These are phyloP conservation scores for Saturnispora besseyi DNA, from an alignment of 805 yeast genomes.

Conservation along the genomic window DNA sequence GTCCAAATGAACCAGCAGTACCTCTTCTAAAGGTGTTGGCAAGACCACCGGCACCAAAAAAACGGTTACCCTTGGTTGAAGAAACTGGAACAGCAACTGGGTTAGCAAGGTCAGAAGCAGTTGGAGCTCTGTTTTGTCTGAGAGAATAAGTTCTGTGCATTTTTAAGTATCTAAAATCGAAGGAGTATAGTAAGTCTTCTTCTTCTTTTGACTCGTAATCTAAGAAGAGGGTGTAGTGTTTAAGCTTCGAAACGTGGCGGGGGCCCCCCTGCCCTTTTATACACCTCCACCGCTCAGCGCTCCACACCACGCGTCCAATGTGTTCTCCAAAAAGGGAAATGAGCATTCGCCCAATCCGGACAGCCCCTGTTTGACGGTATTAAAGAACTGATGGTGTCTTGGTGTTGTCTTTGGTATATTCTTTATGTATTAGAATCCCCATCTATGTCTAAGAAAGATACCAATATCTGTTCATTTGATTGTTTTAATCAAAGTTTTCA, in stretches of 20 bases:
- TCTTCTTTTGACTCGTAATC: too few species aligned
- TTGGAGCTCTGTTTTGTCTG: conserved; percentile 72
- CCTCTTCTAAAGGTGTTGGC: conserved; percentile 44
- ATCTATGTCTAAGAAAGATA: too few species aligned
- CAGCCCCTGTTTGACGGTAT: not conserved
- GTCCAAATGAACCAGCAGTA: conserved; percentile 73
- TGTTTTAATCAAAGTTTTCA: too few species aligned
- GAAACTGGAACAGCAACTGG: conserved; percentile 79
- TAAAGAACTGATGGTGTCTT: too few species aligned
- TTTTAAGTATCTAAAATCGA: conserved; percentile 6
- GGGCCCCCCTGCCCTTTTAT: conserved; percentile 2
- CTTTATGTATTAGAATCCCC: too few species aligned
- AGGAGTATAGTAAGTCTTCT: not conserved
- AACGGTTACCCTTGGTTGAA: conserved; percentile 48
- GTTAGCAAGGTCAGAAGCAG: conserved; percentile 69
- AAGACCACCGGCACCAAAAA: conserved; percentile 77
- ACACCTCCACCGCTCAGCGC: not conserved
- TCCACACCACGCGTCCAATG: not conserved
- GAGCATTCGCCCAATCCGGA: not conserved
- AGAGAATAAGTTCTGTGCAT: conserved; percentile 85
- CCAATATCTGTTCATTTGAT: too few species aligned
- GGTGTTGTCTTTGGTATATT: too few species aligned
- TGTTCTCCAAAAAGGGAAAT: not conserved
- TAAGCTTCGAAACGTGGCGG: not conserved
- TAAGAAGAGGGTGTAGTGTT: too few species aligned